A percentile compares a stretch with the other conserved stretches of the same genome.
Conservation (phyloP, 1,139 yeast genomes). For the Magnusiomyces magnusii region DNA sequence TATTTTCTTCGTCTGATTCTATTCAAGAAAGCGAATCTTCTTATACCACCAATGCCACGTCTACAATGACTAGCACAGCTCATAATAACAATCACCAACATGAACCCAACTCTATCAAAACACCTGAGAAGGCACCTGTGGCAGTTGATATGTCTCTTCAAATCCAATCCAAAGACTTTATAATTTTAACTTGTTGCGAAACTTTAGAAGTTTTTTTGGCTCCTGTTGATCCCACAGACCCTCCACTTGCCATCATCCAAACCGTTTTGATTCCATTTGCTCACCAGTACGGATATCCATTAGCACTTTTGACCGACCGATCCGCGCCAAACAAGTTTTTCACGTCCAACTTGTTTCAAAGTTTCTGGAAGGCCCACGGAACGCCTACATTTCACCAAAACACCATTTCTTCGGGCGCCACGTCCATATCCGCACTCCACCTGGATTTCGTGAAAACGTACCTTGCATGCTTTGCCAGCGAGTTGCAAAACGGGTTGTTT, state of each 20-base stretch:
- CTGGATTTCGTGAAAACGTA: slow-evolving; percentile 1
- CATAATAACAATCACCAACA: neutral
- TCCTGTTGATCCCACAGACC: neutral
- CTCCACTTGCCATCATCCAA: slow-evolving; percentile 2
- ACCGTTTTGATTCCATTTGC: slow-evolving; percentile 3
- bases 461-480: slow-evolving; percentile 2
- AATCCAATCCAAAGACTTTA: neutral
- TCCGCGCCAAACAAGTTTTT: slow-evolving; percentile 1
- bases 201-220: slow-evolving; percentile 2
- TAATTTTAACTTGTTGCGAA: slow-evolving; percentile 1
- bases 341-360: slow-evolving; percentile 1
- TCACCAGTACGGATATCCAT: slow-evolving; percentile 2
- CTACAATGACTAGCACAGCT: neutral
- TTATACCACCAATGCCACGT: neutral
- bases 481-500: neutral
- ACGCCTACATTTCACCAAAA: neutral
- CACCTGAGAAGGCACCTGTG: neutral
- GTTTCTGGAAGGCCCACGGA: slow-evolving; percentile 5
- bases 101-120: neutral
- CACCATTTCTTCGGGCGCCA: neutral
- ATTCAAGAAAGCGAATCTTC: neutral
- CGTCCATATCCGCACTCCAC: neutral
- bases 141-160: too few species aligned
- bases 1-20: neutral
- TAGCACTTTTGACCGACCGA: slow-evolving; percentile 1